Evolutionary conservation across 2,329 filamentous ascomycete species (phyloP).

Genomic region (Exophiala mesophila): DNA sequence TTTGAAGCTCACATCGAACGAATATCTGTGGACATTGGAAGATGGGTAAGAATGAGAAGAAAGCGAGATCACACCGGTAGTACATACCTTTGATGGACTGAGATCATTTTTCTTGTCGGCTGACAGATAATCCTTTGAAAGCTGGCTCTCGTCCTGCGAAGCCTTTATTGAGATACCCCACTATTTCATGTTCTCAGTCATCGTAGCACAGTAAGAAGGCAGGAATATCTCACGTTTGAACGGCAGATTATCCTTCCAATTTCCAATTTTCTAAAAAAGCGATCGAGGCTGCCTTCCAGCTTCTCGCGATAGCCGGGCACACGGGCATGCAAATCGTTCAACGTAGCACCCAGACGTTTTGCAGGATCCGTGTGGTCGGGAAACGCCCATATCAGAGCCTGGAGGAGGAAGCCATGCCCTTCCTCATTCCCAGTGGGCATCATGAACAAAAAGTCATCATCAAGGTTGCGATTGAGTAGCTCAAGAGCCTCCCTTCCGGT

Average conservation of each 20-base stretch:
- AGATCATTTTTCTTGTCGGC: too few species aligned
- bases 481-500: not conserved
- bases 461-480: not conserved
- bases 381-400: constrained; percentile 1
- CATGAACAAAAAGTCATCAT: not conserved
- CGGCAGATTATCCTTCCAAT: constrained; percentile 24
- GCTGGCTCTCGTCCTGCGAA: constrained; percentile 13
- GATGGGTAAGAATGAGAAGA: too few species aligned
- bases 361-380: not conserved
- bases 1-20: constrained; percentile 18
- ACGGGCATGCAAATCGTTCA: constrained; percentile 1
- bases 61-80: too few species aligned
- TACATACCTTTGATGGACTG: too few species aligned
- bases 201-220: constrained; percentile 11
- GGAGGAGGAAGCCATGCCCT: not conserved
- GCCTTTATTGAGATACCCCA: constrained; percentile 23
- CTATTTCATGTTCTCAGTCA: constrained; percentile 3
- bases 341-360: not conserved
- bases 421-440: not conserved
- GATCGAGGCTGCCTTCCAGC: constrained; percentile 31
- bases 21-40: constrained; percentile 4
- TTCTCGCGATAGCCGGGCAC: constrained; percentile 29
- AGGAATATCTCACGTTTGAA: constrained; percentile 21
- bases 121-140: constrained; percentile 14
- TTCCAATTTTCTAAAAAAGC: constrained; percentile 28